These are phyloP conservation scores for Hemerocallis citrina DNA, from an alignment of 106 monocot genomes.

Conservation along the genomic window DNA sequence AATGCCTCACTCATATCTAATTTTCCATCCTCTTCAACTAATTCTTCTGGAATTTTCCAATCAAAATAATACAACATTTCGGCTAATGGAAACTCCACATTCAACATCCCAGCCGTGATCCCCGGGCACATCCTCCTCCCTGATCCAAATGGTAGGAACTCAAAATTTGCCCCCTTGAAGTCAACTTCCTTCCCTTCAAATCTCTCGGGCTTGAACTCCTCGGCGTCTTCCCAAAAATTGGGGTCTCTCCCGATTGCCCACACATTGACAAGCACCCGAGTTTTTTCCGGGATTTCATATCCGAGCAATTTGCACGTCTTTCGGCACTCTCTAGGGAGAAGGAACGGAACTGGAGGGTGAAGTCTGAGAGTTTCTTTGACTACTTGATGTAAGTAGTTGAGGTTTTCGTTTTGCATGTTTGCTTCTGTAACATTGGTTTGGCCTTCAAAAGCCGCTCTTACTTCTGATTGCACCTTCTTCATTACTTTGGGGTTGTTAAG, in stretches of 20 bases:
- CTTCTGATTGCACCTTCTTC: not conserved
- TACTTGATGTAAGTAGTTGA: conserved; percentile 2
- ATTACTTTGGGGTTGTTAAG: not conserved
- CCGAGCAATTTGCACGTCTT: not conserved
- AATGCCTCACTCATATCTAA: conserved; percentile 8
- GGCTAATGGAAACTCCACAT: not conserved
- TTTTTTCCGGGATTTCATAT: not conserved
- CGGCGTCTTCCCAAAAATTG: conserved; percentile 5
- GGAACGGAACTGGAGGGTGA: conserved; percentile 2
- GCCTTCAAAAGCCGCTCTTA: not conserved
- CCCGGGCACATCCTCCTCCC: conserved; percentile 16
- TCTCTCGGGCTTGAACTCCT: conserved; percentile 11
- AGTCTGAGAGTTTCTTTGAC: conserved; percentile 11
- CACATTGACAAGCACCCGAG: conserved; percentile 8
- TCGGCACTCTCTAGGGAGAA: conserved; percentile 1
- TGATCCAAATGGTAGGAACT: conserved; percentile 7
- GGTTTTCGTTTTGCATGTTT: not conserved
- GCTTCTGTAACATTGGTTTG: not conserved
- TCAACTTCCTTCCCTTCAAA: not conserved
- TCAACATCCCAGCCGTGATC: not conserved
- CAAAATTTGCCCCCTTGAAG: not conserved
- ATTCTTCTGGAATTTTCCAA: not conserved
- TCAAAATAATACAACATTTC: conserved; percentile 5
- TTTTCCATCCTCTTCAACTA: not conserved
- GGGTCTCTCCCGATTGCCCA: conserved; percentile 7